Evolutionary conservation across 2,329 filamentous ascomycete genomes (phyloP).

Genomic region (Sphaerostilbella broomeana): DNA sequence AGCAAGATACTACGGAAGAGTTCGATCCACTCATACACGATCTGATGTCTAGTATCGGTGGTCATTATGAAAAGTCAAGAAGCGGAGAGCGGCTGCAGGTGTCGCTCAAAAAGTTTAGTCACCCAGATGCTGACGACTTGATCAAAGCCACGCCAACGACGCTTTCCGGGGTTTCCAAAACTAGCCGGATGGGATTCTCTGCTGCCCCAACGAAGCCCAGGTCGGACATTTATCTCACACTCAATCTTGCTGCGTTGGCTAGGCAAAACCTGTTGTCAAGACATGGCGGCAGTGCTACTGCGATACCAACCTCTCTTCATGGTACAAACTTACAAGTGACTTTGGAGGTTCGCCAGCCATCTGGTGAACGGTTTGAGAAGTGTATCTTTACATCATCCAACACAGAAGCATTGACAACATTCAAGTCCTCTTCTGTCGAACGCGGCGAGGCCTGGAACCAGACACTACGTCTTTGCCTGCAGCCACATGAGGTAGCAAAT

Average conservation of each 20-base stretch:
- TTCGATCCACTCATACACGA: conserved; percentile 70
- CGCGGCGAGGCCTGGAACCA: conserved; percentile 81
- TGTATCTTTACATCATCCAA: conserved; percentile 88
- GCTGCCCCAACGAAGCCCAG: conserved; percentile 81
- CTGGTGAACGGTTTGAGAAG: conserved; percentile 75
- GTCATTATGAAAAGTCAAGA: conserved; percentile 65
- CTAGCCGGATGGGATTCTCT: conserved; percentile 86
- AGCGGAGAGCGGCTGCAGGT: conserved; percentile 73
- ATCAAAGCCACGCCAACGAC: conserved; percentile 84
- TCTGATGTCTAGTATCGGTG: conserved; percentile 66
- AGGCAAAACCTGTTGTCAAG: conserved; percentile 65
- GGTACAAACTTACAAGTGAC: conserved; percentile 79
- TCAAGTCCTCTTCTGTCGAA: conserved; percentile 77
- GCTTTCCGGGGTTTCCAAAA: conserved; percentile 72
- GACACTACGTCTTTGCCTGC: conserved; percentile 73
- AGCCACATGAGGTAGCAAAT: conserved; percentile 70
- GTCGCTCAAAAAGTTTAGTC: conserved; percentile 69
- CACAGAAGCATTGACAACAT: conserved; percentile 68
- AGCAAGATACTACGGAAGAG: conserved; percentile 55
- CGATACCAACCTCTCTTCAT: conserved; percentile 55
- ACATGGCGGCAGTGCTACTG: conserved; percentile 65
- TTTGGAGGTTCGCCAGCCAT: conserved; percentile 73
- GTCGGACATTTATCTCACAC: conserved; percentile 90
- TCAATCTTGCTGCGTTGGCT: conserved; percentile 71
- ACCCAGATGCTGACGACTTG: conserved; percentile 69